Base-by-base conservation (phyloP, 495 filamentous ascomycete species). In the Hypomontagnella monticulosa region DNA sequence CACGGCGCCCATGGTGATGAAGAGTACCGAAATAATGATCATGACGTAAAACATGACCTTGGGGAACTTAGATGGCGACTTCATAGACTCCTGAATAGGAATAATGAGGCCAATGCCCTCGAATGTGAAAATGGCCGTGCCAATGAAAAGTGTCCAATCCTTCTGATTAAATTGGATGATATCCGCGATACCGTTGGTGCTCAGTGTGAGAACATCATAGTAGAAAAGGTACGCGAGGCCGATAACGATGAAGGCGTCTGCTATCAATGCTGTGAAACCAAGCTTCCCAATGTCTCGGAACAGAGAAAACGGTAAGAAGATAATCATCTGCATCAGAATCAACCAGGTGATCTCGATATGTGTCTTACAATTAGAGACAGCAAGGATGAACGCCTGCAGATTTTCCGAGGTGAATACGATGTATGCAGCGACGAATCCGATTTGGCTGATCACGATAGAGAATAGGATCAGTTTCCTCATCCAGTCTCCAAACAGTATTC, bases 51-150 rank as follows among this genome's bases (percentile, higher is more conserved):
- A 91, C 50, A 99, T 86, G 33, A 99, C 91, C 54, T 81, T 84
- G 18, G 93, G 92, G 72, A 99, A 97, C 70, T 96, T 92, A 50
- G 87, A 82, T 1, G 92, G 95, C 46, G 91, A 80, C 71, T 87
- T 89, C 95, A 99, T 99, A 2, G 93, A 95, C 71, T 95, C 92
- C 77, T 99, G 96, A 57, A 99, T 98, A 2, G 95, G 95, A 57
- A 99, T 97, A 77, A 99, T 97, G n/a, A 99, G 85, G 15, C 95
- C 95, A 65, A 99, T 93, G 15, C 95, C 95, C 72, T 99, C 95
- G 66, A 97, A 99, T 4, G 95, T 99, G 80, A 99, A 99, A 67
- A 99, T 97, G 15, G 95, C 96, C 6, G 95, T 98, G 66, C 95
- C 95, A 69, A 99, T 97, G 75, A 98, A 97, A 33, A 98, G 85